A percentile compares a stretch with the other conserved stretches of the same genome.
These are phyloP conservation scores for Cupressus sempervirens DNA, from an alignment of 75 land plant genomes.

Conservation along the genomic window DNA sequence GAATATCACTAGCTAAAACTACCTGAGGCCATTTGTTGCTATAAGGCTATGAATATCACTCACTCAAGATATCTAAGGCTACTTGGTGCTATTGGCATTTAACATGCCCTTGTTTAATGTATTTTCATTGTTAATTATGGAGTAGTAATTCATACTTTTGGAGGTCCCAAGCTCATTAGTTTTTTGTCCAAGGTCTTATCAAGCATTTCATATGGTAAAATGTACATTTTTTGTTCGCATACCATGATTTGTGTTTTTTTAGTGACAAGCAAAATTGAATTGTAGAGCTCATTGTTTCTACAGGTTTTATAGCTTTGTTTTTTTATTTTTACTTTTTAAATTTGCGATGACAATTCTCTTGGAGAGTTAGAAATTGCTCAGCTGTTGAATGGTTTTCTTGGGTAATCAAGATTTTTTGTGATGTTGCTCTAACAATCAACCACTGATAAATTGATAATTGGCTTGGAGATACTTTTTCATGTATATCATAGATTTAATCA, in stretches of 20 bases:
- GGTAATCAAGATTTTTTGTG: not conserved
- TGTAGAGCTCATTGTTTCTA: not conserved
- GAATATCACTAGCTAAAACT: too few relatives aligned
- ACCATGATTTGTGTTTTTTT: too few relatives aligned
- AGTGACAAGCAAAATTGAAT: not conserved
- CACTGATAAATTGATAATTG: too few relatives aligned
- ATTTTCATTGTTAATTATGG: not conserved
- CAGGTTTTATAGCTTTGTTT: not conserved
- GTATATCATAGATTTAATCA: not conserved
- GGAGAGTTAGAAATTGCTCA: not conserved
- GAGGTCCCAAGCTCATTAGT: not conserved
- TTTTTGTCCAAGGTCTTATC: not conserved
- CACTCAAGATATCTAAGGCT: not conserved
- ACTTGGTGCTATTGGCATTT: not conserved
- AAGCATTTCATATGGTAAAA: not conserved
- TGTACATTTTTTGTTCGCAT: too few relatives aligned
- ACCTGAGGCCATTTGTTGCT: too few relatives aligned
- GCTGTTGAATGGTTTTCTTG: not conserved
- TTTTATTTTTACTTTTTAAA: not conserved
- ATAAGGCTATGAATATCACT: not conserved
- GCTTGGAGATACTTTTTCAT: too few relatives aligned
- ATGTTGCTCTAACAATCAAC: too few relatives aligned
- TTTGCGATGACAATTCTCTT: not conserved
- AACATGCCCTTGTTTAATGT: not conserved
- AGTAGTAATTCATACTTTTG: not conserved